Base-by-base conservation (phyloP, 73 alveolate species). In the Loxodes magnus region DNA sequence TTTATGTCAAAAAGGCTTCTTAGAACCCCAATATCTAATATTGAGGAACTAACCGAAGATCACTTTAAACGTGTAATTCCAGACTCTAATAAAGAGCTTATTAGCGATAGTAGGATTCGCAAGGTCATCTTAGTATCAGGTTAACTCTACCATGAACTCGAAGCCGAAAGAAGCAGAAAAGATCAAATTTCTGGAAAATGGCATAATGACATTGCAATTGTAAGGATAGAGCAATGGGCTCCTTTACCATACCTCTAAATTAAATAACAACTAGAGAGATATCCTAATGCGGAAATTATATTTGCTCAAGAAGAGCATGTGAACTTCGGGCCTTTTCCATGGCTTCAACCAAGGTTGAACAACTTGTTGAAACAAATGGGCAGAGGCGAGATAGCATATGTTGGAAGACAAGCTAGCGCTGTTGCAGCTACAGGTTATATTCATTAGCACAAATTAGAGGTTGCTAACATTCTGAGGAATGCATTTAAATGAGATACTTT, bases 261-360 rank as follows among this genome's bases (percentile, higher is more conserved):
- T 29, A 51, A 58, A 48, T 43, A 46, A 27, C 68, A 33, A 24
- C 51, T 67, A 35, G 59, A 43, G 6, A 44, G 37, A 4, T 75
- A 50, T 69, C 53, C 72, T 35, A 72, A 65, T 26, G 79, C 76
- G 6, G 67, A 29, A 9, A 22, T 74, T 43, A 53, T 31, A 4
- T 77, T 84, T 75, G 26, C 38, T 42, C 92, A 83, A 71, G 96
- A 84, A 23, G 96, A 84, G 65, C 96, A 77, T 16, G 54, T 64
- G 57, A 84, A 84, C 58, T 57, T 41, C 50, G 92, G 92, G 12
- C 67, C 89, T 3, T 83, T 73, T 76, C 9, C 37, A 14, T 83
- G 61, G 51, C 74, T 79, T 34, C 43, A 51, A 16, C 88, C 89
- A 3, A 52, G 92, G 21, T 55, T 83, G 35, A 57, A 57, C 39